Conservation (phyloP, 2,329 filamentous ascomycete genomes). For the Alternaria atra region DNA sequence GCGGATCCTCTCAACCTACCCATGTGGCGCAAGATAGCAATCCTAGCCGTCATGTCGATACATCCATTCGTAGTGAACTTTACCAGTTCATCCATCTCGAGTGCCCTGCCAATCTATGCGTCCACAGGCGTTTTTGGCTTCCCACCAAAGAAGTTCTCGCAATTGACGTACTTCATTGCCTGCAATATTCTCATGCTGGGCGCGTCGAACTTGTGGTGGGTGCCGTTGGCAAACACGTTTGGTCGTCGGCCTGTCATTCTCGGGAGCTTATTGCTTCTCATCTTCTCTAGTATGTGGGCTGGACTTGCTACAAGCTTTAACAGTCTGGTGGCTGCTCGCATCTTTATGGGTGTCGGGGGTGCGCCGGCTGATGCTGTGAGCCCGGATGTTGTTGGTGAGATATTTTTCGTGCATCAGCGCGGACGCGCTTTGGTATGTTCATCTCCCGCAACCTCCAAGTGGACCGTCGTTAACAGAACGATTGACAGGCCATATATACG, state of each 20-base stretch:
- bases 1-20: slow-evolving; percentile 55
- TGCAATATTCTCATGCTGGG: slow-evolving; percentile 53
- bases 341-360: slow-evolving; percentile 51
- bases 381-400: slow-evolving; percentile 53
- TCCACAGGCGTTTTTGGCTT: slow-evolving; percentile 43
- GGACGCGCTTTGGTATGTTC: slow-evolving; percentile 51
- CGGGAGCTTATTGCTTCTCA: slow-evolving; percentile 45
- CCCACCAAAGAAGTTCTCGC: slow-evolving; percentile 41
- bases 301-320: slow-evolving; percentile 49
- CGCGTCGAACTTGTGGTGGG: slow-evolving; percentile 53
- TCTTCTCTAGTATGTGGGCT: slow-evolving; percentile 52
- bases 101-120: slow-evolving; percentile 48
- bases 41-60: slow-evolving; percentile 51
- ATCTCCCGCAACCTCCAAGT: neutral
- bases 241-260: slow-evolving; percentile 53
- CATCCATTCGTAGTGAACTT: slow-evolving; percentile 52
- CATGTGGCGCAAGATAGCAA: slow-evolving; percentile 46
- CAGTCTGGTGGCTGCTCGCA: slow-evolving; percentile 50
- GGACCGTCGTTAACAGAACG: neutral
- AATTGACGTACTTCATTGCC: slow-evolving; percentile 50
- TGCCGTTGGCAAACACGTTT: slow-evolving; percentile 53
- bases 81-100: slow-evolving; percentile 47
- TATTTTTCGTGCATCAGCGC: slow-evolving; percentile 55
- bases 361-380: slow-evolving; percentile 52
- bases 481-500: slow-evolving; percentile 52